Evolutionary conservation across 805 yeast species (phyloP), one percentile per base, ranked within the genome.

Genomic region (Metschnikowia borealis): DNA sequence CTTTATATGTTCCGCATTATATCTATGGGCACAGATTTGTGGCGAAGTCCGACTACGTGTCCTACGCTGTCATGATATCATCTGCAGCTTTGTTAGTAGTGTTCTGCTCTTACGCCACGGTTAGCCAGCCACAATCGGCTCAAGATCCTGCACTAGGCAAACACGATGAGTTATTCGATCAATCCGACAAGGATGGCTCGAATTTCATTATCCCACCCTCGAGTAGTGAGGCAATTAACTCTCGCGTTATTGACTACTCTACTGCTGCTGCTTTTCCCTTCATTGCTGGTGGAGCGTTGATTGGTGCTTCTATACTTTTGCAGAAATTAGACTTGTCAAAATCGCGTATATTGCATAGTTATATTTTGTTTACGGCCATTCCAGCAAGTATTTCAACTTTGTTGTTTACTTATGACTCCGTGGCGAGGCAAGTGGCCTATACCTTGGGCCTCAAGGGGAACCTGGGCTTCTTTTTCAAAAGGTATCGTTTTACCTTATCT

Each of bases 251-350:
- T 7, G 59, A 56, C 6, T 15, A 53, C 13, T 46, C 39, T 45
- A 68, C 62, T 42, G 83, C 77, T 0, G 37, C 71, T 5, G 15
- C 64, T 3, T 57, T 79, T 60, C 85, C 86, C 0, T 49, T 81
- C 5, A 13, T 72, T 6, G 77, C 79, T 5, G 75, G 77, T 6
- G 46, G 54, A 17, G 59, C 57, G n/a, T 62, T 82, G 38, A 51
- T 65, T 31, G 68, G 69, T 0, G 48, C 80, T 36, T 73, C 77
- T 57, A 69, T 65, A 48, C 60, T 62, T 4, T 45, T 77, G 43
- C 67, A 68, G 48, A 60, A 63, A 36, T 55, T 70, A 44, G 67
- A 70, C 49, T 54, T 54, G 8, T 67, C 63, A 5, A 54, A 51
- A 8, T 52, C 81, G 10, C 53, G 56, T 36, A 58, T 62, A 21